A percentile compares a stretch with the other conserved stretches of the same genome.
Evolutionary conservation across 768 basidiomycete species (phyloP).

Genomic region (Termitomyces bulborhizus): DNA sequence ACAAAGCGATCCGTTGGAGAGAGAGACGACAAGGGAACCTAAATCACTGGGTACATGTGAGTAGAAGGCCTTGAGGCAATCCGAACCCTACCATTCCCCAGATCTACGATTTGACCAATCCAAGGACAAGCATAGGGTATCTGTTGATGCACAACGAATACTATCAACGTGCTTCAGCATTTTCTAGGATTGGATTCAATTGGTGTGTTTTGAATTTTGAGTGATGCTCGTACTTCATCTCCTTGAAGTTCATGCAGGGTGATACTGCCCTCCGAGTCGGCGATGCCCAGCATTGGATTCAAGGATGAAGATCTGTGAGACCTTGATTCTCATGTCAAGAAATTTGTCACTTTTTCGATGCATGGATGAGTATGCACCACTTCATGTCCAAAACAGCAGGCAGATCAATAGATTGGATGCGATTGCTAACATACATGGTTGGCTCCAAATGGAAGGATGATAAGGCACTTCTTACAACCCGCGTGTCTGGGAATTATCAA

Average conservation of each 20-base stretch:
- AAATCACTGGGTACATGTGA: constrained; percentile 27
- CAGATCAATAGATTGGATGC: constrained; percentile 62
- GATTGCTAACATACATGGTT: constrained; percentile 30
- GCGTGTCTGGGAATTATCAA: constrained; percentile 22
- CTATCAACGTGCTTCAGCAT: constrained; percentile 31
- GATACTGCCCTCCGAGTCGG: constrained; percentile 81
- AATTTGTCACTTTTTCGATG: neutral
- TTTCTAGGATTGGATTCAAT: constrained; percentile 23
- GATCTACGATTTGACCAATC: constrained; percentile 83
- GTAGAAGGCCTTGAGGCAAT: neutral
- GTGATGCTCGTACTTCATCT: constrained; percentile 21
- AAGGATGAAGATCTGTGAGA: constrained; percentile 43
- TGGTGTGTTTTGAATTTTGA: neutral
- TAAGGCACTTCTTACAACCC: constrained; percentile 26
- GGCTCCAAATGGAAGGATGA: neutral
- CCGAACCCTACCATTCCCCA: constrained; percentile 34
- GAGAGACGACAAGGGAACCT: constrained; percentile 68
- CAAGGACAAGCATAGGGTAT: constrained; percentile 79
- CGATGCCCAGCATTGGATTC: constrained; percentile 58
- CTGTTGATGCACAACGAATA: constrained; percentile 43
- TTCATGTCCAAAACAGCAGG: constrained; percentile 92
- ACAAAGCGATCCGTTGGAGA: constrained; percentile 75
- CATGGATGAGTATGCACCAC: constrained; percentile 51
- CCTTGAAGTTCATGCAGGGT: constrained; percentile 53
- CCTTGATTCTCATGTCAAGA: constrained; percentile 30